Percentiles rank a stretch among this genome's conserved stretches.
Evolutionary conservation across 164 flowering plant species (phyloP).

Genomic region (Macadamia tetraphylla): DNA sequence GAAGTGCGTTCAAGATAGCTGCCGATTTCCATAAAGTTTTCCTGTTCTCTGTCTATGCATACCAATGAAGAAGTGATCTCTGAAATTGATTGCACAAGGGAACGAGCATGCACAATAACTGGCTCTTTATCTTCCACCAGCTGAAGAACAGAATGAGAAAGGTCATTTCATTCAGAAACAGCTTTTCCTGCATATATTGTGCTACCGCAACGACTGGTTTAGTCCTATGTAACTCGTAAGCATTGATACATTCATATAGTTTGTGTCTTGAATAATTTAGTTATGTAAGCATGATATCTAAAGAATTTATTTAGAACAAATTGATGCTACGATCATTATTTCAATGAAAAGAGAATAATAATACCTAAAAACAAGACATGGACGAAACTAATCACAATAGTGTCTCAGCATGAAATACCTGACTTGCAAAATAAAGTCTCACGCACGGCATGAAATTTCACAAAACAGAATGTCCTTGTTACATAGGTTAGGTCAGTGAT

Average conservation of each 20-base stretch:
- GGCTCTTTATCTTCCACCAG: conserved; percentile 12
- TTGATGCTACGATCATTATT: neutral
- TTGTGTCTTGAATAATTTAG: neutral
- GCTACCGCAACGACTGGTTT: neutral
- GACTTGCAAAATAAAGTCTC: no score
- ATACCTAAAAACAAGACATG: no score
- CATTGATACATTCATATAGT: neutral
- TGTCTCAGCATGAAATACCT: no score
- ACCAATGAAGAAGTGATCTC: conserved; percentile 32
- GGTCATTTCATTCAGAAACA: neutral
- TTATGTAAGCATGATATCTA: neutral
- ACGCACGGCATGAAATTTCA: no score
- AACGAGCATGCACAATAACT: conserved; percentile 18
- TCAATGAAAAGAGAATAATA: no score
- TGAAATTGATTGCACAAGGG: conserved; percentile 38
- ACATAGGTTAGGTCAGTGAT: neutral
- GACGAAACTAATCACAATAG: no score
- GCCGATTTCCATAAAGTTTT: conserved; percentile 41
- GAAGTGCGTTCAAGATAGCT: conserved; percentile 53
- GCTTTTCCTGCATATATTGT: neutral
- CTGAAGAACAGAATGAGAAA: conserved; percentile 13
- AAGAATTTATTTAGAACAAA: neutral
- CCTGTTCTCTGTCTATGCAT: conserved; percentile 31
- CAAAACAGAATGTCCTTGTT: no score
- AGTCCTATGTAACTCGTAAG: neutral